phyloP scores from a whole-genome alignment of 78 protist species.

The Guillardia theta region DNA sequence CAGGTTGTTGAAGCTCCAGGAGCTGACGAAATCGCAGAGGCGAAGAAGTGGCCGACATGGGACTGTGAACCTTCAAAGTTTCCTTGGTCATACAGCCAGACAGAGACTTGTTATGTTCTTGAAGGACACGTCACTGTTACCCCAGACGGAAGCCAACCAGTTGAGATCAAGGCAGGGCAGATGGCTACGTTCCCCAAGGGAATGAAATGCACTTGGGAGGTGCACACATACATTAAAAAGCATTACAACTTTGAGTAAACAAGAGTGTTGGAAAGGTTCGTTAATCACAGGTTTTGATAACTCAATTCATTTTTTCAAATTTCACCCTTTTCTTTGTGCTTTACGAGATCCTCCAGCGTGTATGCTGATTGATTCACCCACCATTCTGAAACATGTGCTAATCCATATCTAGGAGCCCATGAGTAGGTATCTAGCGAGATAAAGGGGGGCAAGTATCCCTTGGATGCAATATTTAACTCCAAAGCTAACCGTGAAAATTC shows the following conservation, averaged over 20 bases:
- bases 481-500: conserved; percentile 1
- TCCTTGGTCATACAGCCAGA: not conserved
- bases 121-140: not conserved
- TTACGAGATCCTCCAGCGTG: no score
- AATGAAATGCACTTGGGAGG: conserved; percentile 10
- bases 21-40: not conserved
- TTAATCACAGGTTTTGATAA: no score
- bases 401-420: no score
- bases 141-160: not conserved
- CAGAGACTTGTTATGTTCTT: not conserved
- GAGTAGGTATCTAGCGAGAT: not conserved
- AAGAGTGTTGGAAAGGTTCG: no score
- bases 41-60: not conserved
- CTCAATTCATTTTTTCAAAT: no score
- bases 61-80: not conserved
- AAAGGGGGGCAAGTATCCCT: not conserved
- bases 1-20: no score
- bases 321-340: no score
- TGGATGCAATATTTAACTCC: not conserved
- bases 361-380: no score
- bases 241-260: not conserved
- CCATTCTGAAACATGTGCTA: no score
- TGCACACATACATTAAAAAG: not conserved
- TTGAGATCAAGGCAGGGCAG: not conserved
- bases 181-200: not conserved